These are phyloP conservation scores for Dryas alaskensis DNA, from an alignment of 306 rosid species.

Conservation along the genomic window DNA sequence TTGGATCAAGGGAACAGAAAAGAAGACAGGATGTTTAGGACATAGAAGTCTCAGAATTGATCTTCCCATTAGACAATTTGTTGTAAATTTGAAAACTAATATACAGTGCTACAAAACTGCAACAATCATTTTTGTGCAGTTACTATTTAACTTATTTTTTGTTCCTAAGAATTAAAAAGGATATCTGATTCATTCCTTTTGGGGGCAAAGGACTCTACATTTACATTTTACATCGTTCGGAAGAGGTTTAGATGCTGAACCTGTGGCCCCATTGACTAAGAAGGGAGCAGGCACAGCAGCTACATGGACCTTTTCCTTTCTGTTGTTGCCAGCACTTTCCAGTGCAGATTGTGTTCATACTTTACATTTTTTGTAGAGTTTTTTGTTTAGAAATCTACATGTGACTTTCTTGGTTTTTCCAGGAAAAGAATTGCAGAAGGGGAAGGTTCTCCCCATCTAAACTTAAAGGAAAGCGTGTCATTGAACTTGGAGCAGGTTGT, in stretches of 20 bases:
- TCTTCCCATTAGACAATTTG: background rate
- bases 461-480: conserved; percentile 86
- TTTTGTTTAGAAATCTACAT: conserved; percentile 1
- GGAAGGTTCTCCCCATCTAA: conserved; percentile 82
- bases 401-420: conserved; percentile 19
- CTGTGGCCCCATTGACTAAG: background rate
- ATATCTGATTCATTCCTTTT: background rate
- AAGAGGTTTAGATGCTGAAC: background rate
- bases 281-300: background rate
- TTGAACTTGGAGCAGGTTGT: conserved; percentile 98
- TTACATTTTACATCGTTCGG: background rate
- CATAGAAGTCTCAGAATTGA: background rate
- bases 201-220: background rate
- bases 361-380: background rate
- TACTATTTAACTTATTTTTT: background rate
- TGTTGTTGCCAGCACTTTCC: background rate
- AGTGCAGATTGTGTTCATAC: background rate
- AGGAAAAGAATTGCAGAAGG: conserved; percentile 87
- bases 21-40: background rate
- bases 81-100: background rate
- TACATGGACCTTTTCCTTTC: background rate
- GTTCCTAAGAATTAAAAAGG: background rate
- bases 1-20: background rate
- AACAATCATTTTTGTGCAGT: background rate
- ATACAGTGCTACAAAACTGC: background rate